Conservation (phyloP, 257 asterid genomes). For the Vinca minor region DNA sequence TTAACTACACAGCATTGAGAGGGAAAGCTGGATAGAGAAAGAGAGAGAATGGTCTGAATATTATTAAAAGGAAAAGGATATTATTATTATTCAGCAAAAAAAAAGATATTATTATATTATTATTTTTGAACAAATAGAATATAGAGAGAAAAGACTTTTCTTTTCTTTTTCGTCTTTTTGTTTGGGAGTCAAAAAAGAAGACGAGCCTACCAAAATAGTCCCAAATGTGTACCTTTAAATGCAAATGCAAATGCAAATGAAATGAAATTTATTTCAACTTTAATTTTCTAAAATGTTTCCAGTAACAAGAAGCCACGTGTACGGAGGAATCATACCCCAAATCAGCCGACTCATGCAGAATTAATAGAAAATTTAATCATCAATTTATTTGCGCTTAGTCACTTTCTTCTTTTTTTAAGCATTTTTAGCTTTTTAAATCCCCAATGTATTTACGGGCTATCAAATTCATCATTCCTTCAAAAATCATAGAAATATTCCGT, state of each 20-base stretch:
- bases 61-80: not conserved
- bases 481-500: no score
- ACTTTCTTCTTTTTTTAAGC: no score
- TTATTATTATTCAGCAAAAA: no score
- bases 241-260: conserved; percentile 14
- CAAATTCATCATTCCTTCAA: no score
- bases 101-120: no score
- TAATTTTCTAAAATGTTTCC: not conserved
- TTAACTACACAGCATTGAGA: conserved; percentile 24
- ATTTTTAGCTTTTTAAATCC: no score
- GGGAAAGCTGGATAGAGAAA: conserved; percentile 33
- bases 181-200: conserved; percentile 16
- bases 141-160: conserved; percentile 16
- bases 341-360: not conserved
- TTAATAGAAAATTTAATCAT: no score
- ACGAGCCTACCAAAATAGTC: conserved; percentile 18
- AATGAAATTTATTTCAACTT: conserved; percentile 12
- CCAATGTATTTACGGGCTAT: no score
- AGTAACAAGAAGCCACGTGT: conserved; percentile 15
- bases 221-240: conserved; percentile 9
- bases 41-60: conserved; percentile 18
- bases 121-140: not conserved
- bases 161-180: conserved; percentile 9
- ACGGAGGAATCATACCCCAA: not conserved
- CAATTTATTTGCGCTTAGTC: no score